Evolutionary conservation across 2,329 filamentous ascomycete species (phyloP), one percentile per base, ranked within the genome.

Genomic region (Zymoseptoria ardabiliae): DNA sequence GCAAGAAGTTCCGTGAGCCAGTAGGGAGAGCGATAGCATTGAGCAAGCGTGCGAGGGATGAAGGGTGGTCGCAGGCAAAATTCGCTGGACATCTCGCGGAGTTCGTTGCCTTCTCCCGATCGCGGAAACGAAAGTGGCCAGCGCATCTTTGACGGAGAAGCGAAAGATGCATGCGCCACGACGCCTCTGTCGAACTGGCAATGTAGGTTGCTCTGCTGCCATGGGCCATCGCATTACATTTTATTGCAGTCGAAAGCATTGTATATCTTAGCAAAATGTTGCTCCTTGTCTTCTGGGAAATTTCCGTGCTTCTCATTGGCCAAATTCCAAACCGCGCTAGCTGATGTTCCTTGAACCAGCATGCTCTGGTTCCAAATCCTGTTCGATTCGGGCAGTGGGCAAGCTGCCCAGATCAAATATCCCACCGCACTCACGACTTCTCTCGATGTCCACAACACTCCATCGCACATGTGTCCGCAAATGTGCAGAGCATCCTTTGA

Each of bases 11-110:
- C 41, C 35, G 35, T n/a, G 35, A 45, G 35, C 35, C 35, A 7
- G 17, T 59, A 17, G 61, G 58, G 4, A 59, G 55, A 23, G 59
- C 59, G 2, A 50, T 61, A 21, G 56, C 51, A 6, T n/a, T 63
- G 6, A 55, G 55, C 4, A 41, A 55, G 20, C 55, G 61, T 20
- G 61, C 61, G 3, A 56, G 61, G 25, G 49, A 59, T 22, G 59
- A 63, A 56, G 48, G 35, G 1, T 61, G 61, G 61, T 55, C 54
- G 19, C 17, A 52, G 20, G 50, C 49, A 20, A 56, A 61, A 53
- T 53, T 63, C 8, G 53, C 25, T 41, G 25, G 22, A 17, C 54
- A 54, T 2, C 60, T 63, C 53, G 28, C 30, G 17, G 50, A 51
- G 7, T 57, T 63, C 41, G 58, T 62, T 11, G 35, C 35, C 35